These are phyloP conservation scores for Phaeosphaeriaceae sp. DNA, from an alignment of 2,329 filamentous ascomycete species.

Conservation along the genomic window DNA sequence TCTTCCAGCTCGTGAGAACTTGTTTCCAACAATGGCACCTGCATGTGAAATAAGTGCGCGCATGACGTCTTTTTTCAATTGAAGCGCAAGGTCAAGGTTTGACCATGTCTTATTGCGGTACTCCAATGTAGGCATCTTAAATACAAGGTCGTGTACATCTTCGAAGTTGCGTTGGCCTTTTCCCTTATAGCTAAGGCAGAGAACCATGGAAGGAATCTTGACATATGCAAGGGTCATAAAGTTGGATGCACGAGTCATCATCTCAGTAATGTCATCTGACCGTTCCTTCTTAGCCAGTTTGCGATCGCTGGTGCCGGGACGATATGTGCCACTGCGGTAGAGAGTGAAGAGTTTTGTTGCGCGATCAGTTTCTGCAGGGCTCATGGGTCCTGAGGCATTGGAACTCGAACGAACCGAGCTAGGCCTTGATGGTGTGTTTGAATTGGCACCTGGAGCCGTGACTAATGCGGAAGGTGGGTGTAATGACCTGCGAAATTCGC, in stretches of 20 bases:
- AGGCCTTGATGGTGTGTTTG: constrained; percentile 33
- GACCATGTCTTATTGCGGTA: constrained; percentile 99
- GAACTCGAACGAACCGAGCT: constrained; percentile 38
- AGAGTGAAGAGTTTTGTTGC: constrained; percentile 46
- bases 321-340: constrained; percentile 45
- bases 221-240: constrained; percentile 98
- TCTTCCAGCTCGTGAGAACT: constrained; percentile 87
- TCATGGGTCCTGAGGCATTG: constrained; percentile 27
- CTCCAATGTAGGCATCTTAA: constrained; percentile 90
- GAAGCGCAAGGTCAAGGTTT: constrained; percentile 89
- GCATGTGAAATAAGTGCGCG: constrained; percentile 94
- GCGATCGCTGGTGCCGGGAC: constrained; percentile 49
- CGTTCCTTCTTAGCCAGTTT: constrained; percentile 63
- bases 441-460: constrained; percentile 10
- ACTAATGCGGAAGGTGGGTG: constrained; percentile 36
- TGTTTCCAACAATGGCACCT: constrained; percentile 96
- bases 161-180: constrained; percentile 94
- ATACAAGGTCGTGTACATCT: constrained; percentile 97
- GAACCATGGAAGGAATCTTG: constrained; percentile 90
- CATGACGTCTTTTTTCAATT: constrained; percentile 92
- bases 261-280: constrained; percentile 91
- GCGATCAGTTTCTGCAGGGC: constrained; percentile 39
- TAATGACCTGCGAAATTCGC: constrained; percentile 38
- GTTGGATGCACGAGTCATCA: constrained; percentile 93
- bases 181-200: constrained; percentile 96